phyloP scores from a whole-genome alignment of 2,329 filamentous ascomycete species.

The Emericellopsis cladophorae region DNA sequence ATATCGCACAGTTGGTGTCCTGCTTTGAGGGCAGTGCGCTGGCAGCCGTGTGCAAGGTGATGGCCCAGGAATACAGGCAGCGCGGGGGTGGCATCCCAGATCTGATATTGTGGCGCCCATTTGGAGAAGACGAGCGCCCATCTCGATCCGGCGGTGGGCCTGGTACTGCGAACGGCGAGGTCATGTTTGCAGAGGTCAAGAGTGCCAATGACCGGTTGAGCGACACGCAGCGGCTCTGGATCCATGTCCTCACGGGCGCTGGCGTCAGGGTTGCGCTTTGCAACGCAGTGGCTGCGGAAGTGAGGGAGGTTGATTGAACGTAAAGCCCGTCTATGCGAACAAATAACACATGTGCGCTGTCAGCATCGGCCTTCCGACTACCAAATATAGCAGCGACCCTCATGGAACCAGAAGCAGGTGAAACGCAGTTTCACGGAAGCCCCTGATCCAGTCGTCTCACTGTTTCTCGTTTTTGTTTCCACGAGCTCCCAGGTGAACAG shows the following conservation, averaged over 20 bases:
- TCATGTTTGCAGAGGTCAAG: slow-evolving; percentile 72
- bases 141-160: slow-evolving; percentile 8
- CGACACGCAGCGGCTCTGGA: slow-evolving; percentile 94
- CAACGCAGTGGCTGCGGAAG: slow-evolving; percentile 44
- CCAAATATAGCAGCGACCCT: slow-evolving; percentile 1
- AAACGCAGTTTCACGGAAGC: background rate
- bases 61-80: slow-evolving; percentile 88
- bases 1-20: slow-evolving; percentile 64
- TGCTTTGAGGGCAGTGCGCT: slow-evolving; percentile 75
- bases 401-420: background rate
- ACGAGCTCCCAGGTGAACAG: background rate
- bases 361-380: no score
- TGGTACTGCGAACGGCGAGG: slow-evolving; percentile 35
- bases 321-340: no score
- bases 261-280: slow-evolving; percentile 79
- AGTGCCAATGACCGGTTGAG: slow-evolving; percentile 85
- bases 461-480: background rate
- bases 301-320: slow-evolving; percentile 26
- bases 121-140: slow-evolving; percentile 6
- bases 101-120: slow-evolving; percentile 68
- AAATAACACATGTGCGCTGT: no score
- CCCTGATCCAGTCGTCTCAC: background rate
- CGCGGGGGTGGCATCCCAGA: slow-evolving; percentile 84
- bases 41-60: slow-evolving; percentile 77
- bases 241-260: slow-evolving; percentile 78